Conservation (phyloP, 2,329 filamentous ascomycete genomes). For the Aureobasidium musti region DNA sequence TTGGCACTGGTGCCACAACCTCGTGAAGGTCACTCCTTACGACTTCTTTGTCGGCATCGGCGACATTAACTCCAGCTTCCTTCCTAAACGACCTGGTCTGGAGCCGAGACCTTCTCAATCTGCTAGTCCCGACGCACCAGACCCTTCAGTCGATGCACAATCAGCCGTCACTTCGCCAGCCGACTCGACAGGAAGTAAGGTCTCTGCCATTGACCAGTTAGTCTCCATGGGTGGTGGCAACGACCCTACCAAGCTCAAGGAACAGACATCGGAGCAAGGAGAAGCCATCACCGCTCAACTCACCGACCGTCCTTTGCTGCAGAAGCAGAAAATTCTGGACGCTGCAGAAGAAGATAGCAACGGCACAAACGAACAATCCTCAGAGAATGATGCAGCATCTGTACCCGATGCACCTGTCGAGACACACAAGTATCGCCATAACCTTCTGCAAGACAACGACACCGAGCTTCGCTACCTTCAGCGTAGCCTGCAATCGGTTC, state of each 20-base stretch:
- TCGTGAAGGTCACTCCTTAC: constrained; percentile 93
- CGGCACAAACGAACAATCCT: constrained; percentile 45
- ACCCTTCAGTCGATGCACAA: constrained; percentile 12
- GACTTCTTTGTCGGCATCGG: constrained; percentile 98
- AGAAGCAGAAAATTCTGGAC: constrained; percentile 85
- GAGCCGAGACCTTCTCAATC: constrained; percentile 37
- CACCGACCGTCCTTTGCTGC: constrained; percentile 82
- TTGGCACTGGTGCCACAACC: constrained; percentile 88
- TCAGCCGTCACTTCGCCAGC: neutral
- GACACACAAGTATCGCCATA: constrained; percentile 60
- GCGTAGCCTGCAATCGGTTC: constrained; percentile 71
- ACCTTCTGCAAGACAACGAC: constrained; percentile 85
- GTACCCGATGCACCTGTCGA: constrained; percentile 42
- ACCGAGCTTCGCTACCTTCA: constrained; percentile 76
- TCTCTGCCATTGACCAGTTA: constrained; percentile 69
- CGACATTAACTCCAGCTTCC: constrained; percentile 96
- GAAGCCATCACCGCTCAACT: constrained; percentile 86
- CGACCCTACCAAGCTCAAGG: constrained; percentile 66
- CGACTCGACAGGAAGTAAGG: constrained; percentile 41
- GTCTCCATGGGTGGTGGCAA: constrained; percentile 74
- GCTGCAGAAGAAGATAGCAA: constrained; percentile 67
- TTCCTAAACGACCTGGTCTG: constrained; percentile 70
- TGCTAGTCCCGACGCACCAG: constrained; percentile 20
- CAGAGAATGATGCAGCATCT: constrained; percentile 46
- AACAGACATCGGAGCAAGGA: constrained; percentile 82